Percentiles rank a stretch among this genome's conserved stretches.
Conservation (phyloP, 2,329 filamentous ascomycete genomes). For the Phialophora tarda region DNA sequence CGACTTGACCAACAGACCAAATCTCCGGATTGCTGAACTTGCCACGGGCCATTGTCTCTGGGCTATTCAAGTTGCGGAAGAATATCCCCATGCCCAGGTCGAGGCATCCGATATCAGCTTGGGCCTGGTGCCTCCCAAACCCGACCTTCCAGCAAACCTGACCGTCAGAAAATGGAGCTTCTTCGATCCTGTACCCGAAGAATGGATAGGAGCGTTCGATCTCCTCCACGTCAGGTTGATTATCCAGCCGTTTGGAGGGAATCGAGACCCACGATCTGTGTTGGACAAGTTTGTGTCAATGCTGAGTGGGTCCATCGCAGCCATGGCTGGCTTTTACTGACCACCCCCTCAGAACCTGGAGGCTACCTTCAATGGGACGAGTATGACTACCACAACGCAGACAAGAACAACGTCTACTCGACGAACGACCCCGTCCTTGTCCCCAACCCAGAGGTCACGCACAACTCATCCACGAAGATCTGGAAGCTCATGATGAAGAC, state of each 20-base stretch:
- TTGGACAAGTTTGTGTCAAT: constrained; percentile 38
- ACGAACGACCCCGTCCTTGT: constrained; percentile 9
- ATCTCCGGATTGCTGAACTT: constrained; percentile 40
- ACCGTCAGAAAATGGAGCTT: constrained; percentile 38
- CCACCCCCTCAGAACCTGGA: constrained; percentile 33
- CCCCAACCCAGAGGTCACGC: constrained; percentile 17
- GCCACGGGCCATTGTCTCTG: constrained; percentile 43
- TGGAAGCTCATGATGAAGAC: constrained; percentile 27
- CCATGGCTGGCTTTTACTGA: neutral
- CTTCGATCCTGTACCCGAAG: constrained; percentile 36
- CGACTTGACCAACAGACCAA: constrained; percentile 13
- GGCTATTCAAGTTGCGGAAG: constrained; percentile 40
- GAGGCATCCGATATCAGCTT: constrained; percentile 42
- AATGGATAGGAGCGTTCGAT: constrained; percentile 39
- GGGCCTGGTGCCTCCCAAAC: constrained; percentile 36
- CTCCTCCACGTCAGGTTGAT: constrained; percentile 37
- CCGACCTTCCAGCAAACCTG: constrained; percentile 39
- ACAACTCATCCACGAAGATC: constrained; percentile 20
- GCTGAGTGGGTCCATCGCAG: constrained; percentile 30
- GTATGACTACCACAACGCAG: constrained; percentile 33
- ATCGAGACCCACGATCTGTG: constrained; percentile 26
- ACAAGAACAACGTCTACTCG: constrained; percentile 33
- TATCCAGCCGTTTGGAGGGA: constrained; percentile 16
- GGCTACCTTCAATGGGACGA: constrained; percentile 45
- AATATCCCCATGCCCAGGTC: constrained; percentile 36